Percentiles rank a stretch among this genome's conserved stretches.
These are phyloP conservation scores for Catharanthus roseus DNA, from an alignment of 257 asterid species.

Conservation along the genomic window DNA sequence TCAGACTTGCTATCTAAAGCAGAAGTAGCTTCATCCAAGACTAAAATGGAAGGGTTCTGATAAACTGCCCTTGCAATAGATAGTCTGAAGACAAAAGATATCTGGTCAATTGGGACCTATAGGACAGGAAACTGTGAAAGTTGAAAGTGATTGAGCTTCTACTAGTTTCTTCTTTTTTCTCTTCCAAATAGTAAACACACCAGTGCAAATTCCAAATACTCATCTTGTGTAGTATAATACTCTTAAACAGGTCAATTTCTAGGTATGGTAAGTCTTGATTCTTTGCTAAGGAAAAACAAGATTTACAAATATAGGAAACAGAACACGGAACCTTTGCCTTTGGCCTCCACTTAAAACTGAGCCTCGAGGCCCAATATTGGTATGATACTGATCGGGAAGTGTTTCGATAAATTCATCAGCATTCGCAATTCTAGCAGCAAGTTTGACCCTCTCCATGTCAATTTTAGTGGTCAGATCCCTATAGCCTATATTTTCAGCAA, in stretches of 20 bases:
- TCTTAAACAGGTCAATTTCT: too few species aligned
- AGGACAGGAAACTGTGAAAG: not conserved
- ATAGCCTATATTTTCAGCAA: constrained; percentile 90
- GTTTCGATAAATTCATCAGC: constrained; percentile 74
- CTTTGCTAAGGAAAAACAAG: not conserved
- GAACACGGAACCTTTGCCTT: constrained; percentile 55
- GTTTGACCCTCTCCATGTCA: constrained; percentile 65
- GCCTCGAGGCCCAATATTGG: constrained; percentile 86
- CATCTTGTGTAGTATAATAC: not conserved
- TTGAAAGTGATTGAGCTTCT: not conserved
- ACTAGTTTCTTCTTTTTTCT: not conserved
- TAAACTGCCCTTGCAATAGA: constrained; percentile 89
- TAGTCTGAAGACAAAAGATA: constrained; percentile 42
- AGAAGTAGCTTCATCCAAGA: constrained; percentile 95
- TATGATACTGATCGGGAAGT: constrained; percentile 61
- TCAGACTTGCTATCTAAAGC: constrained; percentile 88
- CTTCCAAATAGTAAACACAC: not conserved
- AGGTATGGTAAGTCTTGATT: not conserved
- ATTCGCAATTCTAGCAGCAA: constrained; percentile 80
- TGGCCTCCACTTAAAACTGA: constrained; percentile 91
- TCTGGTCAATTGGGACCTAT: not conserved
- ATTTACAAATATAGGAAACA: not conserved
- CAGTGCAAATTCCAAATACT: not conserved
- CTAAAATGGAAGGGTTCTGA: constrained; percentile 86
- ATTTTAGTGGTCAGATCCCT: constrained; percentile 63